A percentile compares a stretch with the other conserved stretches of the same genome.
Evolutionary conservation across 345 rosid species (phyloP).

Genomic region (Rhodamnia rubescens): DNA sequence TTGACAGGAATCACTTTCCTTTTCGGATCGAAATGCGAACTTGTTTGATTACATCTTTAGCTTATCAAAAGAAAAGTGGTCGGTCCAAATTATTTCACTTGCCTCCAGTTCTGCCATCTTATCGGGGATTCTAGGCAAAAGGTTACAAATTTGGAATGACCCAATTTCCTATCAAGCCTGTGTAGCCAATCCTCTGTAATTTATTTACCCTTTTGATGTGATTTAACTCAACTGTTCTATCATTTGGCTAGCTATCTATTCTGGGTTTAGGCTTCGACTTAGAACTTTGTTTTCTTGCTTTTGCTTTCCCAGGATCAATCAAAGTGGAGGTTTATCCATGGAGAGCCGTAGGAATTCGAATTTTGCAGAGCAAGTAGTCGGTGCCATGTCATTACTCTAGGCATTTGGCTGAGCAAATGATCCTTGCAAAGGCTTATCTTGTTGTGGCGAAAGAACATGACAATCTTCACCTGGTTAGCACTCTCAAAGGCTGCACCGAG

Average conservation of each 20-base stretch:
- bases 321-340: slow-evolving; percentile 17
- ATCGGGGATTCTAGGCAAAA: too few species aligned
- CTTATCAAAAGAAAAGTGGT: neutral
- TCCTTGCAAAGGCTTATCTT: slow-evolving; percentile 85
- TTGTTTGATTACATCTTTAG: neutral
- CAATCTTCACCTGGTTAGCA: slow-evolving; percentile 67
- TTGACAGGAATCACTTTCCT: neutral
- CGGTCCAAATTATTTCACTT: too few species aligned
- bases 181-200: neutral
- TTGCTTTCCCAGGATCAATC: slow-evolving; percentile 33
- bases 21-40: neutral
- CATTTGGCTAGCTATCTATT: neutral
- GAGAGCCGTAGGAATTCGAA: slow-evolving; percentile 30
- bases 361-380: slow-evolving; percentile 46
- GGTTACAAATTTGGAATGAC: neutral
- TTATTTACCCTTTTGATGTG: neutral
- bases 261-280: neutral
- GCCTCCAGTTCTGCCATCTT: too few species aligned
- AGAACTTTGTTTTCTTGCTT: neutral
- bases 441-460: slow-evolving; percentile 83
- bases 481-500: slow-evolving; percentile 84
- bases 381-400: slow-evolving; percentile 57
- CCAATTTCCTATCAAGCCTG: neutral
- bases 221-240: neutral
- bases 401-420: slow-evolving; percentile 79